A percentile compares a stretch with the other conserved stretches of the same genome.
Evolutionary conservation across 2,329 filamentous ascomycete genomes (phyloP).

Genomic region (Fusarium euwallaceae): DNA sequence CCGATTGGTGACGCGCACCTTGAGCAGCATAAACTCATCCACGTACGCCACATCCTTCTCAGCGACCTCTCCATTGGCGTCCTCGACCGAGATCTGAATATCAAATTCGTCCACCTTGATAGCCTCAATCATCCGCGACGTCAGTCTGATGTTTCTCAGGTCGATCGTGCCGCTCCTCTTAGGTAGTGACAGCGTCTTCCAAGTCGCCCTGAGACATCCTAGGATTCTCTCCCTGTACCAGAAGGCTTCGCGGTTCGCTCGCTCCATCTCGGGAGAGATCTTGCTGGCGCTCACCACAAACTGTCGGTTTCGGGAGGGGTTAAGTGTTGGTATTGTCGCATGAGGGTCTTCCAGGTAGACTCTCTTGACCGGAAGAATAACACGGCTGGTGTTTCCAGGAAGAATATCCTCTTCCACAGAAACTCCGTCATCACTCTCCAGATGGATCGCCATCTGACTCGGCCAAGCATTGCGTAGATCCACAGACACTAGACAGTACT

Average conservation of each 20-base stretch:
- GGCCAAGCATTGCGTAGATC: slow-evolving; percentile 94
- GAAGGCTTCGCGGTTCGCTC: slow-evolving; percentile 83
- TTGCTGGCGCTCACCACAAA: slow-evolving; percentile 89
- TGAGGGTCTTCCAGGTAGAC: slow-evolving; percentile 83
- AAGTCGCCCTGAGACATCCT: slow-evolving; percentile 76
- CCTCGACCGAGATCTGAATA: slow-evolving; percentile 71
- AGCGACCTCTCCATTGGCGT: slow-evolving; percentile 40
- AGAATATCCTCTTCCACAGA: slow-evolving; percentile 69
- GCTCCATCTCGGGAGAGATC: slow-evolving; percentile 83
- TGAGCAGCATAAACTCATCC: slow-evolving; percentile 75
- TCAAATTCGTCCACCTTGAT: slow-evolving; percentile 84
- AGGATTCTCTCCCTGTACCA: slow-evolving; percentile 91
- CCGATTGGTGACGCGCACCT: slow-evolving; percentile 80
- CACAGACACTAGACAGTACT: slow-evolving; percentile 83
- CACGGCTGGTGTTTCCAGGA: slow-evolving; percentile 77
- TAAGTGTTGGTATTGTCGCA: slow-evolving; percentile 82
- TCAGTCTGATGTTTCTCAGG: slow-evolving; percentile 80
- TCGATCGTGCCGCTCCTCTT: slow-evolving; percentile 77
- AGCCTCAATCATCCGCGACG: slow-evolving; percentile 83
- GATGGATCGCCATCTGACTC: slow-evolving; percentile 76
- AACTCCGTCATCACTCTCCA: slow-evolving; percentile 67
- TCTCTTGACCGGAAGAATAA: slow-evolving; percentile 81
- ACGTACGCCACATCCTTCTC: slow-evolving; percentile 50
- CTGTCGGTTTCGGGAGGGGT: slow-evolving; percentile 86
- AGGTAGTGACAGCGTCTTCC: slow-evolving; percentile 70